Percentiles rank a stretch among this genome's conserved stretches.
Conservation (phyloP, 2,329 filamentous ascomycete genomes). For the Xylaria sp. region DNA sequence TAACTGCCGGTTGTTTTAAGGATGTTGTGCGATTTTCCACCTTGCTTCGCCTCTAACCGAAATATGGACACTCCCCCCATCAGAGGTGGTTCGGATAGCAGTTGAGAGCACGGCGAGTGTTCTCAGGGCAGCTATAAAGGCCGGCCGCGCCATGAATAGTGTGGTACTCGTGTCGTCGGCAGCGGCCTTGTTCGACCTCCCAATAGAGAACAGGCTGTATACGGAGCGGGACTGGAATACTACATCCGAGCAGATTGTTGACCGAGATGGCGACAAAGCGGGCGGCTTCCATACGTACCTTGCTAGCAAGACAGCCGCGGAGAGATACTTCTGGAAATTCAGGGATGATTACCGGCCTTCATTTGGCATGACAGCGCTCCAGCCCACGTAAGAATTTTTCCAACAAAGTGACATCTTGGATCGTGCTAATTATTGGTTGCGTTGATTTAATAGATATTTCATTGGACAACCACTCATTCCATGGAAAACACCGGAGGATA, state of each 20-base stretch:
- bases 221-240: conserved; percentile 48
- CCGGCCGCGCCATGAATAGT: conserved; percentile 40
- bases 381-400: conserved; percentile 41
- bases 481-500: conserved; percentile 41
- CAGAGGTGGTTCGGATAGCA: conserved; percentile 43
- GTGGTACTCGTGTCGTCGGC: conserved; percentile 46
- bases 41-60: conserved; percentile 44
- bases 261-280: conserved; percentile 37
- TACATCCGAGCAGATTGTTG: conserved; percentile 38
- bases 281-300: conserved; percentile 44
- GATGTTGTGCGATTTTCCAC: conserved; percentile 46
- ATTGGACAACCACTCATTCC: conserved; percentile 46
- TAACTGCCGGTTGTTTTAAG: conserved; percentile 32
- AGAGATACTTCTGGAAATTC: conserved; percentile 46
- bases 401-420: neutral
- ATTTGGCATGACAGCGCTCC: conserved; percentile 45
- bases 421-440: conserved; percentile 2
- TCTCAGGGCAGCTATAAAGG: conserved; percentile 41
- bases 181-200: conserved; percentile 44
- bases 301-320: conserved; percentile 46
- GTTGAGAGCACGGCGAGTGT: conserved; percentile 41
- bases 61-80: conserved; percentile 39
- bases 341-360: conserved; percentile 40
- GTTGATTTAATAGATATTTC: conserved; percentile 40
- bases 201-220: conserved; percentile 37